phyloP scores from a whole-genome alignment of 257 asterid genomes.

The Oldenlandia corymbosa region DNA sequence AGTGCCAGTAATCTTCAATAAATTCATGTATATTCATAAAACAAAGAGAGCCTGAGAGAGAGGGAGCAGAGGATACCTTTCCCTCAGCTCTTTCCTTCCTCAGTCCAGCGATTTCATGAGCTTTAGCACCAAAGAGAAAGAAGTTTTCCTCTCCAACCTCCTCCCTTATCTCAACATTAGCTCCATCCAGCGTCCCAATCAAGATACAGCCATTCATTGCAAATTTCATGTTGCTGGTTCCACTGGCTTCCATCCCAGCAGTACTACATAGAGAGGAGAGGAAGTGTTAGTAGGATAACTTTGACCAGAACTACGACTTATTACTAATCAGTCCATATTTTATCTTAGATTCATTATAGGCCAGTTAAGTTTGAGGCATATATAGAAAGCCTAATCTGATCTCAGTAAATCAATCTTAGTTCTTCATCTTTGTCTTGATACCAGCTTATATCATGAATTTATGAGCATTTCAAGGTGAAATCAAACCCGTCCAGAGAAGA shows the following conservation, averaged over 20 bases:
- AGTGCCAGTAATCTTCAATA: not conserved
- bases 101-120: slow-evolving; percentile 72
- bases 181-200: slow-evolving; percentile 87
- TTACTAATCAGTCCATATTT: not conserved
- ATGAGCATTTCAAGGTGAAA: not conserved
- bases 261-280: slow-evolving; percentile 38
- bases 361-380: not conserved
- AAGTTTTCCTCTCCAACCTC: slow-evolving; percentile 87
- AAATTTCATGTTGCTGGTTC: slow-evolving; percentile 93
- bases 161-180: slow-evolving; percentile 82
- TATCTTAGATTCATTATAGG: not conserved
- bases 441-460: not conserved
- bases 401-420: not conserved
- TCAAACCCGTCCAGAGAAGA: not conserved
- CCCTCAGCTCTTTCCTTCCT: slow-evolving; percentile 79
- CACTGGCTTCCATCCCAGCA: slow-evolving; percentile 97
- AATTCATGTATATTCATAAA: not conserved
- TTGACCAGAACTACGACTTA: slow-evolving; percentile 9
- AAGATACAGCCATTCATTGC: slow-evolving; percentile 77
- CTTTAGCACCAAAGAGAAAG: slow-evolving; percentile 85
- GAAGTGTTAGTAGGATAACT: slow-evolving; percentile 15
- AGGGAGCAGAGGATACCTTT: slow-evolving; percentile 35
- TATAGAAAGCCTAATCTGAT: not conserved
- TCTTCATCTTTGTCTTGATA: not conserved
- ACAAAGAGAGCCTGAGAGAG: not conserved